Evolutionary conservation across 208 protist genomes (phyloP), one percentile per base, ranked within the genome.

Genomic region (Leptomonas pyrrhocoris): DNA sequence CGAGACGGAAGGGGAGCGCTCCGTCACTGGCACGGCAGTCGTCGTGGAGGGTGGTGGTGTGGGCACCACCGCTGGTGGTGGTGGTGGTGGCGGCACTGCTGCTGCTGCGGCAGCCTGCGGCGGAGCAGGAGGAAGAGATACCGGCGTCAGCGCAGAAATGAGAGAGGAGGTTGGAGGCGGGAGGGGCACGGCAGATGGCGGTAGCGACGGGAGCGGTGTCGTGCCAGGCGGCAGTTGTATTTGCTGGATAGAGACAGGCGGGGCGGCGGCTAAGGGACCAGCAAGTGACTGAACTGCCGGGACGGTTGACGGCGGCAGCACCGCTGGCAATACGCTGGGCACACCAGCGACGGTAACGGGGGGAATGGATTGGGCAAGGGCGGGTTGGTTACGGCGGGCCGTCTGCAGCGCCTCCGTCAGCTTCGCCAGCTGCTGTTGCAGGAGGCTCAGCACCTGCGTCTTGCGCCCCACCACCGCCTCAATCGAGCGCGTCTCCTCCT

Each of bases 321-420:
- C 46, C 11, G 49, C 51, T 18, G 36, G n/a, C 56, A 66, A 27
- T 27, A 38, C 54, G 9, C 40, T 54, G 0, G 31, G 48, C 15
- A 51, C 31, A 43, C 69, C 57, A 2, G 48, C 60, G 6, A 45
- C 19, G 0, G 31, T 31, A 19, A 66, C 21, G 9, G 30, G 38
- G 8, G 58, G 38, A 21, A 21, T 9, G 3, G 65, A 31, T 23
- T 48, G 71, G 21, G 54, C 31, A 36, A 62, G 23, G 16, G 43
- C 31, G 13, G 34, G 67, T n/a, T 68, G 43, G 27, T 53, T 77
- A 51, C 36, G 58, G 23, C 81, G 83, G 2, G 78, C 76, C 23
- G 49, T 48, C 48, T 86, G 68, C 34, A 84, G 43, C 15, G 83
- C 75, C 21, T 94, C 85, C 27, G 76, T 71, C 34, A 83, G 71